These are phyloP conservation scores for Saprolegnia diclina DNA, from an alignment of 352 stramenopile genomes.

Conservation along the genomic window DNA sequence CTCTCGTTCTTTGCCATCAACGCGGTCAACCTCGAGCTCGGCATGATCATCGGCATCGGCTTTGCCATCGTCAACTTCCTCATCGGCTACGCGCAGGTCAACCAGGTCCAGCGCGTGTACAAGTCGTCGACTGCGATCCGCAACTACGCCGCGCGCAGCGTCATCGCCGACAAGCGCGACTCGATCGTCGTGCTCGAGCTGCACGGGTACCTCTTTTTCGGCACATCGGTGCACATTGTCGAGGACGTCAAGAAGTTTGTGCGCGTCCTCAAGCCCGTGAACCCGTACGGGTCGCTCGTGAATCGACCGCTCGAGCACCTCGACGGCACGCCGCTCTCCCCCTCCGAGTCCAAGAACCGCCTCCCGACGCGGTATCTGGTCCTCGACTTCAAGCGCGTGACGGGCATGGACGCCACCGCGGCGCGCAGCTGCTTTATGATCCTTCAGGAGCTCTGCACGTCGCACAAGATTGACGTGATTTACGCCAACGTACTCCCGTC, in stretches of 20 bases:
- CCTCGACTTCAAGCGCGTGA: conserved; percentile 84
- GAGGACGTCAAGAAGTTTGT: conserved; percentile 75
- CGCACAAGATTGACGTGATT: conserved; percentile 55
- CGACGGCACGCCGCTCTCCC: conserved; percentile 43
- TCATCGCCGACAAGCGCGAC: conserved; percentile 58
- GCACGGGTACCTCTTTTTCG: conserved; percentile 83
- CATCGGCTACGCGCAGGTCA: conserved; percentile 65
- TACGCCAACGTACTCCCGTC: conserved; percentile 66
- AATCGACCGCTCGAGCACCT: conserved; percentile 49
- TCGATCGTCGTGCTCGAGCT: conserved; percentile 75
- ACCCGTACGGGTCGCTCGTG: conserved; percentile 37
- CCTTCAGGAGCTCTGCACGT: conserved; percentile 70
- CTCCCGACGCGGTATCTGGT: conserved; percentile 81
- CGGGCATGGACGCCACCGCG: conserved; percentile 84
- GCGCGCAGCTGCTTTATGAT: conserved; percentile 80
- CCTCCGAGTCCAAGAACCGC: conserved; percentile 38
- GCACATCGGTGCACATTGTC: conserved; percentile 75
- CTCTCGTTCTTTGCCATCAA: conserved; percentile 93
- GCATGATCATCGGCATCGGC: conserved; percentile 90
- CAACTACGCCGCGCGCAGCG: conserved; percentile 55
- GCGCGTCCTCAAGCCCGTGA: conserved; percentile 41
- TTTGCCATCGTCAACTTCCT: conserved; percentile 85
- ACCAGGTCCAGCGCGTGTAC: conserved; percentile 58
- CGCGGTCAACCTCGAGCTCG: conserved; percentile 91
- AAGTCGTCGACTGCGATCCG: conserved; percentile 56